These are phyloP conservation scores for Carex littledalei DNA, from an alignment of 176 grass and related monocot genomes.

Conservation along the genomic window DNA sequence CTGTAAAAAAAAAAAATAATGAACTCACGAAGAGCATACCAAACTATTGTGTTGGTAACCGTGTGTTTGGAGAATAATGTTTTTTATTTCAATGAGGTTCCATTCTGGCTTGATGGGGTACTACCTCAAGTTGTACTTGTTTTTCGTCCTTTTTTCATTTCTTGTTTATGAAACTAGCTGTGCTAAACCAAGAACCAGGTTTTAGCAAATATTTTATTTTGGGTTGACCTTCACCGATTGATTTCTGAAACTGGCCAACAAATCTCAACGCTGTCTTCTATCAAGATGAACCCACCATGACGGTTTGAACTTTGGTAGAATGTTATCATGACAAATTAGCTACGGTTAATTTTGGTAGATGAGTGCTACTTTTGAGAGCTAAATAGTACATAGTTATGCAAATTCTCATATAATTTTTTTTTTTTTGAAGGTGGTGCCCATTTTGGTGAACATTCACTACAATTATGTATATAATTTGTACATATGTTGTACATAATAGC, in stretches of 20 bases:
- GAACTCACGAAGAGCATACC: neutral
- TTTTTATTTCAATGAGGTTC: too few species aligned
- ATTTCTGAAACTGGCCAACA: neutral
- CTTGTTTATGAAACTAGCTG: neutral
- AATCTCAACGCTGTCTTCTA: neutral
- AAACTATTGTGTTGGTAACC: neutral
- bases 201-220: neutral
- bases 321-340: neutral
- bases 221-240: neutral
- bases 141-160: neutral
- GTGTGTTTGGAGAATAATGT: too few species aligned
- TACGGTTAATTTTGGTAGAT: slow-evolving; percentile 9
- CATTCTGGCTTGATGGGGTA: neutral
- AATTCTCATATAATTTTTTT: slow-evolving; percentile 19
- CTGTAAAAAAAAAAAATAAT: neutral
- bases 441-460: slow-evolving; percentile 61
- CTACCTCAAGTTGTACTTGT: neutral
- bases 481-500: slow-evolving; percentile 50
- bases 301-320: neutral
- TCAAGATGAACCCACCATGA: neutral
- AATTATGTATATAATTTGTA: slow-evolving; percentile 44
- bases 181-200: neutral
- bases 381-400: neutral
- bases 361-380: neutral
- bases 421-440: slow-evolving; percentile 72